These are phyloP conservation scores for Umbelopsis sp. DNA, from an alignment of 371 early-diverging fungal species.

Conservation along the genomic window DNA sequence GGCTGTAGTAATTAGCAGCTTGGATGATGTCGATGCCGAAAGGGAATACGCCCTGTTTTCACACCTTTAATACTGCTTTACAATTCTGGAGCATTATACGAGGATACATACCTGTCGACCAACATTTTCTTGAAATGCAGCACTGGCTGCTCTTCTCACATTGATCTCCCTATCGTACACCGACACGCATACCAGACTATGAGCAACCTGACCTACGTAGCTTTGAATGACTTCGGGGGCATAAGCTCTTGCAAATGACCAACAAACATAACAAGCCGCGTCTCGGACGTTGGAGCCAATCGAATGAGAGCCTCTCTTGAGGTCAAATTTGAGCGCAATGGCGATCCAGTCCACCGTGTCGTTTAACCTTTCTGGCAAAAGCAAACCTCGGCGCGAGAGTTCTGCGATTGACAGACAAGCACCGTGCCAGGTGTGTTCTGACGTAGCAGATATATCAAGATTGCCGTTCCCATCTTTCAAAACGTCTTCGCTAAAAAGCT, in stretches of 20 bases:
- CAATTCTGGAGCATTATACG: too few species aligned
- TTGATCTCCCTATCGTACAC: slow-evolving; percentile 94
- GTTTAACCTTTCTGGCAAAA: slow-evolving; percentile 71
- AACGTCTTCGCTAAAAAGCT: slow-evolving; percentile 74
- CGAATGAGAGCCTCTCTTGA: slow-evolving; percentile 84
- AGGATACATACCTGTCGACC: slow-evolving; percentile 77
- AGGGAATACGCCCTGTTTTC: slow-evolving; percentile 78
- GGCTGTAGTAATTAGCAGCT: slow-evolving; percentile 87
- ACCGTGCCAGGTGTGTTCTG: slow-evolving; percentile 95
- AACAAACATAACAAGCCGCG: slow-evolving; percentile 94
- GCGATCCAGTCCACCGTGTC: slow-evolving; percentile 80
- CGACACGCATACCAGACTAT: slow-evolving; percentile 75
- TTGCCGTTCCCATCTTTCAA: slow-evolving; percentile 31
- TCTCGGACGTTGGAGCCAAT: slow-evolving; percentile 96
- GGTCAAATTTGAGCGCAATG: slow-evolving; percentile 84
- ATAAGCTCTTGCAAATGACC: slow-evolving; percentile 96
- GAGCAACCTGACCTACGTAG: slow-evolving; percentile 67
- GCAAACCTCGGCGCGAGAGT: slow-evolving; percentile 82
- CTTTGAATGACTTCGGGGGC: slow-evolving; percentile 70
- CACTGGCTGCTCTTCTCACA: slow-evolving; percentile 93
- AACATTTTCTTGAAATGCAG: slow-evolving; percentile 97
- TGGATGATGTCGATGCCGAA: slow-evolving; percentile 92
- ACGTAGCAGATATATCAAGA: slow-evolving; percentile 79
- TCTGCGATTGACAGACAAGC: slow-evolving; percentile 93
- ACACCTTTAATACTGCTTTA: too few species aligned